Base-by-base conservation (phyloP, 2,329 filamentous ascomycete species). In the Emergomyces orientalis region DNA sequence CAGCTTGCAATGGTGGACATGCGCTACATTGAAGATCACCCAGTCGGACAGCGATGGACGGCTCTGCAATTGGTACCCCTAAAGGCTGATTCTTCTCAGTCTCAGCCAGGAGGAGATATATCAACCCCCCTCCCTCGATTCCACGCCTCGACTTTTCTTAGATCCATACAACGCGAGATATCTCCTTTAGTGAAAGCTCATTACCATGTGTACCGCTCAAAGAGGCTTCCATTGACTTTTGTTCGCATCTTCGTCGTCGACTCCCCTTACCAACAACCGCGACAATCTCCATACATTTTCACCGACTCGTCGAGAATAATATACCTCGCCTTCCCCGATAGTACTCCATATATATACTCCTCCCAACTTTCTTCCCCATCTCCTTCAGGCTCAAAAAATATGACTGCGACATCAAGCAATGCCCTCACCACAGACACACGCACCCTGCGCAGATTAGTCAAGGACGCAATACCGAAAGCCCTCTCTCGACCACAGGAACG, bases 121-220 rank as follows among this genome's bases (percentile, higher is more conserved):
- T 71, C 75, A 30, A 67, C 70, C 63, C 73, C 75, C 66, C 71
- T 83, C 25, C 90, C 90, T 13, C 86, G 88, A 19, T 90, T 94
- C 69, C 89, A 95, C 70, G 88, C 90, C 0, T 85, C 88, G 4
- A 89, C 88, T 0, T 96, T 96, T 73, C 79, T 95, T 45, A 84
- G 85, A 66, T 88, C 87, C 67, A 83, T 96, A 1, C 88, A 92
- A 67, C 80, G 81, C 49, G 87, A 92, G 70, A 82, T 91, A 22
- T 80, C 90, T 1, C 89, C 90, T 0, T 83, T 94, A 63, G 84
- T 92, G 68, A 95, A 94, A 74, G 88, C 89, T 5, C 89, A 95
- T 74, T 94, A 90, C 73, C 87, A 90, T 68, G 84, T 94, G 64
- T 86, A 88, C 67, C 84, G 87, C n/a, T 87, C 89, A 61, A 80